These are phyloP conservation scores for Ustilago nuda DNA, from an alignment of 1,284 basidiomycete species.

Conservation along the genomic window DNA sequence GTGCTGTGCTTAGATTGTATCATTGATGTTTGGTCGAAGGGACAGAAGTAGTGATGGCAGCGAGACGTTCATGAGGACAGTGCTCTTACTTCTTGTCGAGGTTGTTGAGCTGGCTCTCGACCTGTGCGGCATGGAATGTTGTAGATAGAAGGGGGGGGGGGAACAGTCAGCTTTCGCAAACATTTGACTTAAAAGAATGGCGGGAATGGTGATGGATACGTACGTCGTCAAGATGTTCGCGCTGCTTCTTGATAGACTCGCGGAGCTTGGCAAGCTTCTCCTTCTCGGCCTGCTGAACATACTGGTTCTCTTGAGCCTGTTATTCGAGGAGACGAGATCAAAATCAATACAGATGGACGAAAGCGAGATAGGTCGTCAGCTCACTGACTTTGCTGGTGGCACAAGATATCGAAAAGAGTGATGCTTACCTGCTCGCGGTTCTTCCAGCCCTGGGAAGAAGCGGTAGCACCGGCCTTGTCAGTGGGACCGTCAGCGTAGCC, in stretches of 20 bases:
- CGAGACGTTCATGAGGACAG: not conserved
- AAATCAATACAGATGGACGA: not conserved
- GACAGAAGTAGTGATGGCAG: slow-evolving; percentile 16
- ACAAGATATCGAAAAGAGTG: not conserved
- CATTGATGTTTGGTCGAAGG: not conserved
- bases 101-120: slow-evolving; percentile 54
- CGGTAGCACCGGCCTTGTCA: slow-evolving; percentile 54
- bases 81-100: slow-evolving; percentile 52
- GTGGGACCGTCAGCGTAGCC: slow-evolving; percentile 56
- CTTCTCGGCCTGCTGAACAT: slow-evolving; percentile 60
- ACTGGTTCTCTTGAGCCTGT: slow-evolving; percentile 59
- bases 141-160: not conserved
- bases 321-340: not conserved
- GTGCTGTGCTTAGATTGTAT: not conserved
- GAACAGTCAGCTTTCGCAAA: slow-evolving; percentile 6
- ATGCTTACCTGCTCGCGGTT: slow-evolving; percentile 58
- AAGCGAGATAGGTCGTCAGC: not conserved
- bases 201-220: slow-evolving; percentile 13
- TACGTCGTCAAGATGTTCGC: slow-evolving; percentile 59
- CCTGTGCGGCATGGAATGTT: slow-evolving; percentile 12
- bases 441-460: slow-evolving; percentile 51
- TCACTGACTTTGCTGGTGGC: not conserved
- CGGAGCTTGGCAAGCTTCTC: slow-evolving; percentile 62
- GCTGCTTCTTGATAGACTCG: slow-evolving; percentile 58
- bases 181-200: not conserved